Base-by-base conservation (phyloP, 2,329 filamentous ascomycete genomes). In the Monilinia vaccinii-corymbosi region DNA sequence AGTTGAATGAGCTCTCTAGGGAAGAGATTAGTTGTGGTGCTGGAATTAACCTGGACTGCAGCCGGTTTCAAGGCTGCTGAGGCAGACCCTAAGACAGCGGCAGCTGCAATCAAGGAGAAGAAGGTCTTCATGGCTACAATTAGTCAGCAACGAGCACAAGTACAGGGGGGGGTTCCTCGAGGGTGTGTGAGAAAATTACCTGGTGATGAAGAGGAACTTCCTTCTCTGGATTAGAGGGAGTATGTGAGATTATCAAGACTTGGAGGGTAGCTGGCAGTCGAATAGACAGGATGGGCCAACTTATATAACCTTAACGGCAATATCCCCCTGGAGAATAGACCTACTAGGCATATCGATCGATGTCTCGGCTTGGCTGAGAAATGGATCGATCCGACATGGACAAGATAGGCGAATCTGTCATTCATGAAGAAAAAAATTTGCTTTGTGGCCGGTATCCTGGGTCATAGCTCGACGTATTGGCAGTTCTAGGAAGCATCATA, bases 1-100 rank as follows among this genome's bases (percentile, higher is more conserved):
- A 67, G 52, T 34, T 67, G 65, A 44, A 63, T 16, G 31, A 40
- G 58, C 51, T 67, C 65, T 9, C 49, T 49, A 13, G 42, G 2
- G 34, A 65, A 64, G 21, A 61, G 58, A 45, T 50, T 14, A 5
- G 55, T 40, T 25, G 28, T 56, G 32, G 42, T n/a, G 14, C n/a
- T 25, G 23, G 52, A 34, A n/a, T 14, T 4, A 34, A 56, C 31
- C 4, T 40, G 36, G 3, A 40, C 25, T 34, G 40, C 34, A 11
- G 52, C 52, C 5, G 52, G n/a, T 21, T 4, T 5, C 23, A 47
- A 28, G 25, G 14, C 18, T 14, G 52, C 52, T 28, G 52, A 47
- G 34, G 36, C 40, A 34, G 46, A 32, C 4, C 42, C 40, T n/a
- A 56, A 36, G 14, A 36, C 4, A 47, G 42, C 52, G 16, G 18